A percentile compares a stretch with the other conserved stretches of the same genome.
phyloP scores from a whole-genome alignment of 345 rosid species.

The Gossypium australe region DNA sequence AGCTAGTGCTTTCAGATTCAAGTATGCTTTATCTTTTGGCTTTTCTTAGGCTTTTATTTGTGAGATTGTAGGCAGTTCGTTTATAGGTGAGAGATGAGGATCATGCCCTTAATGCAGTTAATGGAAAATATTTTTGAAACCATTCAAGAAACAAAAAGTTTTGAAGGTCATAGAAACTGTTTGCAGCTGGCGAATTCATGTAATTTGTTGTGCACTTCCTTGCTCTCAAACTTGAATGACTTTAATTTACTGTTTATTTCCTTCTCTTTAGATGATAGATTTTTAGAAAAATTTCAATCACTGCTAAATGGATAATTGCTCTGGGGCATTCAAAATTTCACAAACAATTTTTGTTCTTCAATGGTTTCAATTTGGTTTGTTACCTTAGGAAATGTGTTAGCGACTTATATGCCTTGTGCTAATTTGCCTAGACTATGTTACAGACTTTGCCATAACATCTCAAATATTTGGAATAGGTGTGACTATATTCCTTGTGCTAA shows the following conservation, averaged over 20 bases:
- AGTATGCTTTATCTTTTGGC: background rate
- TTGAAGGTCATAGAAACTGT: background rate
- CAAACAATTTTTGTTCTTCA: background rate
- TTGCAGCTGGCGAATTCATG: background rate
- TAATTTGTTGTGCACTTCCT: background rate
- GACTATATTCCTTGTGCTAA: background rate
- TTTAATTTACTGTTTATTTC: background rate
- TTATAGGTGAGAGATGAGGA: background rate
- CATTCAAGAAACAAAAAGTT: background rate
- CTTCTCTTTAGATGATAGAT: background rate
- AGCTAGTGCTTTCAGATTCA: background rate
- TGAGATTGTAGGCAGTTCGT: background rate
- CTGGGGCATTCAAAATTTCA: background rate
- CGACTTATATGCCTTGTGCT: background rate
- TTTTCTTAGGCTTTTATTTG: background rate
- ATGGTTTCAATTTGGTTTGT: background rate
- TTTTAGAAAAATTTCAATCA: background rate
- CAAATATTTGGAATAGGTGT: background rate
- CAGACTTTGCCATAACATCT: background rate
- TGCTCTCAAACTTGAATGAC: background rate
- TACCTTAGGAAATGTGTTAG: background rate
- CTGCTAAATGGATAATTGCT: background rate
- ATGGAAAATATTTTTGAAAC: background rate
- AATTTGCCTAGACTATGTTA: background rate
- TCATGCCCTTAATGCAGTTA: background rate